Evolutionary conservation across 108 stramenopile genomes (phyloP), one percentile per base, ranked within the genome.

Genomic region (Pseudonitzschia multiseries): DNA sequence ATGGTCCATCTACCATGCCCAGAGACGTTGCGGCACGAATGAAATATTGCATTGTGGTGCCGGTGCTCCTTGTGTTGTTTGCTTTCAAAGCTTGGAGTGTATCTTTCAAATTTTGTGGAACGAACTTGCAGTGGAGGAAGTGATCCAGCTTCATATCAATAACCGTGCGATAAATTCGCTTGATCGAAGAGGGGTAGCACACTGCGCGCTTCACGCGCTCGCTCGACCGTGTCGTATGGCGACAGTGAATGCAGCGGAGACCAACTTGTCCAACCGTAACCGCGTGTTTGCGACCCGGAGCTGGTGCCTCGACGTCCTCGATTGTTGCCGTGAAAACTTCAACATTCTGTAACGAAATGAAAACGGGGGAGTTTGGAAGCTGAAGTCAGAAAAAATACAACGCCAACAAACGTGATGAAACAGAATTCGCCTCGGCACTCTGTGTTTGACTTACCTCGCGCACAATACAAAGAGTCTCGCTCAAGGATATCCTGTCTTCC

Each of bases 91-190:
- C 87, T 48, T 84, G 73, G 17, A 95, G 78, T 26, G 82, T 78
- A 20, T 79, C 74, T 77, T 93, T 93, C 57, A 95, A 65, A 0
- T 68, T 70, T 22, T 51, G 50, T n/a, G 94, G 94, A 15, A 95
- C 92, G 48, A 90, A 90, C 20, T 83, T 89, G 74, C 94, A 95
- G 24, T 77, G 80, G 52, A 78, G 77, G 69, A 95, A 93, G 77
- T 95, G 94, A 71, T 95, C 94, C 8, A 95, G 78, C 70, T 95
- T 95, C 94, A 95, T 95, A 46, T 95, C 94, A 70, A 93, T 95
- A n/a, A 95, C 89, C 20, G 94, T 89, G 0, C 94, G 81, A 53
- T 95, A 95, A 54, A 95, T 95, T 8, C 94, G 82, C 53, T 89
- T 87, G 69, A 91, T 89, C 6, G 88, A 88, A 1, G 94, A 93